phyloP scores from a whole-genome alignment of 345 rosid genomes.

The Gossypioides kirkii region DNA sequence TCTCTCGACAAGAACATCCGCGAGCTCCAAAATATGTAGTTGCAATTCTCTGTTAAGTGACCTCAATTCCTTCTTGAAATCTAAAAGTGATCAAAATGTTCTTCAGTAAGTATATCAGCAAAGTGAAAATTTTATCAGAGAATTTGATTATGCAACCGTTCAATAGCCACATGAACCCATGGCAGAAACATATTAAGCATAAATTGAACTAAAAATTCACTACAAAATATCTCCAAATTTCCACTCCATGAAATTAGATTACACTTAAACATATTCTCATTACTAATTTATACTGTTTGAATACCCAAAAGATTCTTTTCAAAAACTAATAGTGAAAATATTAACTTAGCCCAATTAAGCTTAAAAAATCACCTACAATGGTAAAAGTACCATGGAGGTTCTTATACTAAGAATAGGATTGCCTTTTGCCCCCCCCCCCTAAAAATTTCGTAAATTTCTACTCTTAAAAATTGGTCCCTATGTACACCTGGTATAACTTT shows the following conservation, averaged over 20 bases:
- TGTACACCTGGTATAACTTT: too few species aligned
- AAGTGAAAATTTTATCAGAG: not conserved
- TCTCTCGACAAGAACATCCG: conserved; percentile 92
- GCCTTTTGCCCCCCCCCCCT: too few species aligned
- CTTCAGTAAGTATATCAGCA: not conserved
- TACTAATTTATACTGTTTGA: not conserved
- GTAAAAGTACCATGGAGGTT: too few species aligned
- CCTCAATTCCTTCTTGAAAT: conserved; percentile 80
- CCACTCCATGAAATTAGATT: not conserved
- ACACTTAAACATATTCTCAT: not conserved
- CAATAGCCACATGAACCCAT: not conserved
- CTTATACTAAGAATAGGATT: too few species aligned
- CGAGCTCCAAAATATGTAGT: conserved; percentile 83
- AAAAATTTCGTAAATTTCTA: too few species aligned
- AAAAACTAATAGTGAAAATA: not conserved
- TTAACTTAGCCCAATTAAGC: not conserved
- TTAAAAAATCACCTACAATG: not conserved
- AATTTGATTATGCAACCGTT: not conserved
- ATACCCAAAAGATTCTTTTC: not conserved
- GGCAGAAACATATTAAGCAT: too few species aligned
- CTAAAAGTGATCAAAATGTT: conserved; percentile 24
- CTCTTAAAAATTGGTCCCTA: too few species aligned
- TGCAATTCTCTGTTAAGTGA: conserved; percentile 80
- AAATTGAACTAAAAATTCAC: not conserved
- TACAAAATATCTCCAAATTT: not conserved